Base-by-base conservation (phyloP, 2,329 filamentous ascomycete genomes). In the Chaetothyriales sp. region DNA sequence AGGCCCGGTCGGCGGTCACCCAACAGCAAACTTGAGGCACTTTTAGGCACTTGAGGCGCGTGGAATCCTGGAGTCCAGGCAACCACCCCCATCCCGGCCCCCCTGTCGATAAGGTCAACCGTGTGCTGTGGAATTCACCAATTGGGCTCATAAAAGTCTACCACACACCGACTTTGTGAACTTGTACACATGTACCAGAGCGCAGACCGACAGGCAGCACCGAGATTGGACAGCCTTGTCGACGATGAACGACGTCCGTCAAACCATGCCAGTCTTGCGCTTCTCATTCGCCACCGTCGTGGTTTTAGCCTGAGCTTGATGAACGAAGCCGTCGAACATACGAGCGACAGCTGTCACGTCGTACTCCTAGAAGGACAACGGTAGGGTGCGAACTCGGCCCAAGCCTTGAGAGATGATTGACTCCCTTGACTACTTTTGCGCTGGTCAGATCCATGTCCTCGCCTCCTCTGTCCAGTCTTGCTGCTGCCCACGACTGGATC, bases 371-470 rank as follows among this genome's bases (percentile, higher is more conserved):
- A 43, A 26, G n/a, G 48, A 50, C 18, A 49, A 46, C 25, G 15
- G 28, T 28, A 32, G 42, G 8, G 55, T 55, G 20, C 52, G 55
- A 45, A 55, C 55, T 32, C 51, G 49, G 12, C 28, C 53, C 32
- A 15, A 2, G 32, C 32, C 32, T 39, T 39, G 32, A 39, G 15
- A 39, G 12, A 15, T 39, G 10, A 5, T 39, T 15, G 3, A 15
- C 12, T 15, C 32, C 5, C 10, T 39, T 39, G 32, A 15, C 32
- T 12, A 15, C 12, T 39, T 39, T 15, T 5, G 32, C 3, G 10
- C 32, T 10, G 10, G 10, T 39, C 15, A 5, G 32, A 39, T 39
- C 4, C 28, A 5, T 5, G 9, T 32, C n/a, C n/a, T n/a, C 22
- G 22, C 22, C 22, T 25, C 22, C 22, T 25, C 22, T 25, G 6